phyloP scores from a whole-genome alignment of 176 grass and related monocot genomes.

The Triticum turgidum region DNA sequence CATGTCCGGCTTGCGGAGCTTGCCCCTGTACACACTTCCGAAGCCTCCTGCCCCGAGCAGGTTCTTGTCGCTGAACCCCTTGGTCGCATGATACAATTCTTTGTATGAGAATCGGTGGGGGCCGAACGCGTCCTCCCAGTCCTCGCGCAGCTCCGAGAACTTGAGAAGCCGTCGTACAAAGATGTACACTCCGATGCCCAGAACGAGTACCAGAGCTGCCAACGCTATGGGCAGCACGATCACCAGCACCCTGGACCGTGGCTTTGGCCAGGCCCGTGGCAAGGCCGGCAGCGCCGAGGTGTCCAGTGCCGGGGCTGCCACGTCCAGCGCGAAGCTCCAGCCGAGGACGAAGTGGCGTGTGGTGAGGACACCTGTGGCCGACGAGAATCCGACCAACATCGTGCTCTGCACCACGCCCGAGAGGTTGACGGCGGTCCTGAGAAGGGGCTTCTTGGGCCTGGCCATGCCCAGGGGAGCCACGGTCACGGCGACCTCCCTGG shows the following conservation, averaged over 20 bases:
- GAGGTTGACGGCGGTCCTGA: background rate
- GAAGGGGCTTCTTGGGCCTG: background rate
- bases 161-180: slow-evolving; percentile 20
- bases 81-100: slow-evolving; percentile 46
- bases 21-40: slow-evolving; percentile 47
- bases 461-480: background rate
- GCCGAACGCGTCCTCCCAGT: slow-evolving; percentile 47
- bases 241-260: background rate
- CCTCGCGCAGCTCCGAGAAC: slow-evolving; percentile 45
- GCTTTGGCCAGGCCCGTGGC: slow-evolving; percentile 2
- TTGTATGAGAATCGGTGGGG: slow-evolving; percentile 52
- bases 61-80: slow-evolving; percentile 39
- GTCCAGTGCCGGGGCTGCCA: background rate
- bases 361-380: background rate
- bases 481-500: no score
- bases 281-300: background rate
- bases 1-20: slow-evolving; percentile 6
- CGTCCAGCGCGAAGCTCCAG: background rate
- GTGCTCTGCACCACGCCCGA: background rate
- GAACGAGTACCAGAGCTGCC: background rate
- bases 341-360: background rate
- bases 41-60: slow-evolving; percentile 53
- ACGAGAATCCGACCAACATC: background rate
- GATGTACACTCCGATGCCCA: background rate
- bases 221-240: background rate